These are phyloP conservation scores for Pelargonium australe DNA, from an alignment of 441 rosid genomes.

Conservation along the genomic window DNA sequence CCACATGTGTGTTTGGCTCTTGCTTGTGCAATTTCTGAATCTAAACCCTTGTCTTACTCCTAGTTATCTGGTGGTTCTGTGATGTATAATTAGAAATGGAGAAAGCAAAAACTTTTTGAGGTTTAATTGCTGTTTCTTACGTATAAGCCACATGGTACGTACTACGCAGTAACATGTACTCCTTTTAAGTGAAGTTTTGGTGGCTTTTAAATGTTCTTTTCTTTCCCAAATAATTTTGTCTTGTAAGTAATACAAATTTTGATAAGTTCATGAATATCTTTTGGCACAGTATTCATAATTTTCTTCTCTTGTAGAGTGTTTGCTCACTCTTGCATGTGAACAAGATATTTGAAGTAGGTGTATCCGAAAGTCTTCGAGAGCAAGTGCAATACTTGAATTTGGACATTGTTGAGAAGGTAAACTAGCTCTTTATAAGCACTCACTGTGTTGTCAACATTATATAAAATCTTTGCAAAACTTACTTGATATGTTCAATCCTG, in stretches of 20 bases:
- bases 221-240: neutral
- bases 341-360: conserved; percentile 81
- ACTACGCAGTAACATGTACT: neutral
- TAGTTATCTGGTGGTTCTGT: conserved; percentile 3
- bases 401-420: conserved; percentile 72
- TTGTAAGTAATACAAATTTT: neutral
- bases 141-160: neutral
- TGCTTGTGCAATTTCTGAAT: conserved; percentile 1
- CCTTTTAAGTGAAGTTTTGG: neutral
- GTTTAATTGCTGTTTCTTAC: neutral
- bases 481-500: conserved; percentile 16
- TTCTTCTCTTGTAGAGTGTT: conserved; percentile 49
- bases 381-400: conserved; percentile 55
- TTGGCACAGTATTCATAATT: conserved; percentile 5
- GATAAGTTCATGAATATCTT: neutral
- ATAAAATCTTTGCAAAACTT: conserved; percentile 8
- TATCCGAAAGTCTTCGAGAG: conserved; percentile 62
- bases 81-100: neutral
- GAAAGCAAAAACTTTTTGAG: neutral
- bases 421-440: conserved; percentile 11
- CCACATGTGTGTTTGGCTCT: neutral
- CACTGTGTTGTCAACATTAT: conserved; percentile 13
- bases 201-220: neutral
- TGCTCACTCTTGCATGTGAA: conserved; percentile 74
- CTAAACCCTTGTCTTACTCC: conserved; percentile 1